Evolutionary conservation across 371 early-diverging fungal species (phyloP).

Genomic region (Zychaea mexicana): DNA sequence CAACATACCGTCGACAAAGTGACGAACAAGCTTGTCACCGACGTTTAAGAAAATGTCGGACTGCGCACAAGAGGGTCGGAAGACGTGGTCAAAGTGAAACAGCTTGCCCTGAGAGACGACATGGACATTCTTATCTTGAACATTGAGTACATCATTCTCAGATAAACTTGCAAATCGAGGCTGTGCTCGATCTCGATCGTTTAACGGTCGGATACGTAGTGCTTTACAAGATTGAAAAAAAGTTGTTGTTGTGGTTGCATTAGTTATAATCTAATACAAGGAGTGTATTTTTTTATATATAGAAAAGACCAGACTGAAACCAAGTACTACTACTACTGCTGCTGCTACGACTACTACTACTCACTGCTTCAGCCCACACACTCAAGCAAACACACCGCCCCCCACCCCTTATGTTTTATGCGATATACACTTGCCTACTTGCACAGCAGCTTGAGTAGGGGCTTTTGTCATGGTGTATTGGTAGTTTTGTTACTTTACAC

Average conservation of each 20-base stretch:
- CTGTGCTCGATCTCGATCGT: slow-evolving; percentile 46
- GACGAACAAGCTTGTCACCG: slow-evolving; percentile 40
- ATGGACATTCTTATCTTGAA: slow-evolving; percentile 40
- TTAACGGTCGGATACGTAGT: slow-evolving; percentile 44
- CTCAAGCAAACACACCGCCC: background rate
- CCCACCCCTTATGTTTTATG: background rate
- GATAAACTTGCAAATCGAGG: slow-evolving; percentile 36
- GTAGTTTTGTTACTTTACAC: background rate
- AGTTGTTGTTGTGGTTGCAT: background rate
- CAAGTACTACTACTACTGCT: no score
- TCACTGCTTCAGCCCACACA: no score
- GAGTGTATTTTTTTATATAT: no score
- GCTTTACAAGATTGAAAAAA: slow-evolving; percentile 4
- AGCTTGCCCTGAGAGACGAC: slow-evolving; percentile 32
- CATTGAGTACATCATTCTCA: slow-evolving; percentile 34
- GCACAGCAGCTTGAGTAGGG: slow-evolving; percentile 27
- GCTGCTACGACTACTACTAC: no score
- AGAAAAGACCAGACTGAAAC: no score
- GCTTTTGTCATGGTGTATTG: slow-evolving; percentile 12
- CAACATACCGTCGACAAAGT: slow-evolving; percentile 45
- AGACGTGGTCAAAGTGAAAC: slow-evolving; percentile 25
- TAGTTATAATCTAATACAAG: background rate
- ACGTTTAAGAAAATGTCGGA: slow-evolving; percentile 32
- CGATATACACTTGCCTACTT: slow-evolving; percentile 40
- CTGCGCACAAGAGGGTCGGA: slow-evolving; percentile 14